These are phyloP conservation scores for Penicillium longicatenatum DNA, from an alignment of 495 filamentous ascomycete species.

Conservation along the genomic window DNA sequence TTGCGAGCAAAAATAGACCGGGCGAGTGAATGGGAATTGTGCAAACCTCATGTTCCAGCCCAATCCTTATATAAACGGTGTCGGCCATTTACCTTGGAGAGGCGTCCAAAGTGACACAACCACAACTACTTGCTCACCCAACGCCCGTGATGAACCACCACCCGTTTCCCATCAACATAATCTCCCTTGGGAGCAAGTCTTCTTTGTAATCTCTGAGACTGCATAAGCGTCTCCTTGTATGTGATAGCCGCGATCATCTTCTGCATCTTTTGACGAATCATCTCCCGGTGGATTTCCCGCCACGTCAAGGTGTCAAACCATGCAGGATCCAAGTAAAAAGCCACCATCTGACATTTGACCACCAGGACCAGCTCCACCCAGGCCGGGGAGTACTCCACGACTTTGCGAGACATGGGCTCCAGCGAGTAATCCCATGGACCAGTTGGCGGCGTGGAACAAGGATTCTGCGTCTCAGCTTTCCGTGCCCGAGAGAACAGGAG, in stretches of 20 bases:
- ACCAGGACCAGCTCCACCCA: neutral
- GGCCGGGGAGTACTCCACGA: neutral
- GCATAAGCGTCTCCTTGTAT: neutral
- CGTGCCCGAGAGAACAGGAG: neutral
- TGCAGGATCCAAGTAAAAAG: neutral
- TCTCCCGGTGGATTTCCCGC: neutral
- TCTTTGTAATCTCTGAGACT: neutral
- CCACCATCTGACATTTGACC: neutral
- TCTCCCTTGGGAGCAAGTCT: neutral
- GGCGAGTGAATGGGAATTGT: no score
- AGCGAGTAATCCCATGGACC: neutral
- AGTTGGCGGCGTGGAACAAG: neutral
- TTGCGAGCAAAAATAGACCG: no score
- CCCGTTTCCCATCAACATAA: neutral
- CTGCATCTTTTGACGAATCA: neutral
- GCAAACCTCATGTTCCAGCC: no score
- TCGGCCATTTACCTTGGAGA: no score
- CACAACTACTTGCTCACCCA: no score
- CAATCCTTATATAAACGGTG: no score
- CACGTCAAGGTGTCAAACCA: neutral
- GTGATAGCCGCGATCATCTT: neutral
- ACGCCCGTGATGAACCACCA: neutral
- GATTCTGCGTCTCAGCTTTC: neutral
- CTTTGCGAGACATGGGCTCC: neutral
- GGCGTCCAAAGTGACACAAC: no score